phyloP scores from a whole-genome alignment of 495 filamentous ascomycete species.

The Xylaria acuta region DNA sequence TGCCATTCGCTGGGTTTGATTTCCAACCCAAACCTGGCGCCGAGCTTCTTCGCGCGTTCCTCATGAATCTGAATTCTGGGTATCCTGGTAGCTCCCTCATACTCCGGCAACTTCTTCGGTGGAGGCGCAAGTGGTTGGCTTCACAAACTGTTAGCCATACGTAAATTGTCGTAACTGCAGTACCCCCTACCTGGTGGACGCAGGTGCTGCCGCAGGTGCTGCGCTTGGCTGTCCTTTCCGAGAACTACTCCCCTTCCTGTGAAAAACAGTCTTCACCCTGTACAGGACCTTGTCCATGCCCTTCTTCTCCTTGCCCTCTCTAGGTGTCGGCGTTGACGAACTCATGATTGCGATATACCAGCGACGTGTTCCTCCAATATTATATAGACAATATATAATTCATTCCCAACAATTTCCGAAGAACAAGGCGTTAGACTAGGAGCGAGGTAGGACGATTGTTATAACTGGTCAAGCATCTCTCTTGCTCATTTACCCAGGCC shows the following conservation, averaged over 20 bases:
- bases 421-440: background rate
- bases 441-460: slow-evolving; percentile 15
- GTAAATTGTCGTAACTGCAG: background rate
- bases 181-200: slow-evolving; percentile 34
- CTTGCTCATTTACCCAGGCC: background rate
- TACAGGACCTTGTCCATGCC: slow-evolving; percentile 68
- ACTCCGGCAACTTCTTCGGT: slow-evolving; percentile 34
- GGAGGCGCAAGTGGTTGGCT: slow-evolving; percentile 36
- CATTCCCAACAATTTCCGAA: background rate
- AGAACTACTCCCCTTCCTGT: slow-evolving; percentile 54
- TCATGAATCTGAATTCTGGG: slow-evolving; percentile 62
- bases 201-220: slow-evolving; percentile 35
- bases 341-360: slow-evolving; percentile 47
- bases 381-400: slow-evolving; percentile 2
- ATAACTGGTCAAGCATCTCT: slow-evolving; percentile 11
- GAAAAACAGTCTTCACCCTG: slow-evolving; percentile 67
- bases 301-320: slow-evolving; percentile 62
- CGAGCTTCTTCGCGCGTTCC: slow-evolving; percentile 72
- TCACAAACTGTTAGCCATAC: background rate
- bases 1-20: slow-evolving; percentile 75
- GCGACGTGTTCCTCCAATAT: slow-evolving; percentile 6
- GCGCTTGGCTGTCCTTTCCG: slow-evolving; percentile 49
- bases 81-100: slow-evolving; percentile 47
- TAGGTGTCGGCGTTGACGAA: slow-evolving; percentile 46
- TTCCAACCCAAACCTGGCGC: slow-evolving; percentile 75